Conservation (phyloP, 352 stramenopile genomes). For the Globisporangium paddicum region DNA sequence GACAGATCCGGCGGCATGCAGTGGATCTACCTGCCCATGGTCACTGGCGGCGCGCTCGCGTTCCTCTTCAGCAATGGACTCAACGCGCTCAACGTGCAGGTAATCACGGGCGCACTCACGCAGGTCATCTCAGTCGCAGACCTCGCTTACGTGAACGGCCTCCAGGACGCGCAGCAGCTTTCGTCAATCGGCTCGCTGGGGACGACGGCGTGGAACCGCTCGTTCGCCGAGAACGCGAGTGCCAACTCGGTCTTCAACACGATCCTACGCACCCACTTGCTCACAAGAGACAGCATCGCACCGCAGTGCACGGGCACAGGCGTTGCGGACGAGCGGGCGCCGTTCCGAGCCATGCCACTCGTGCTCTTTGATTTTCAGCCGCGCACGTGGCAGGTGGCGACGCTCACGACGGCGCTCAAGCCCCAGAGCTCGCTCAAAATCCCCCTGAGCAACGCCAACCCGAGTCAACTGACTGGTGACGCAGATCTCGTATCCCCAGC, state of each 20-base stretch:
- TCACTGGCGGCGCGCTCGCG: not conserved
- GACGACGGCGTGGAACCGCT: not conserved
- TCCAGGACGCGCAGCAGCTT: not conserved
- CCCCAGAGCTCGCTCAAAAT: slow-evolving; percentile 7
- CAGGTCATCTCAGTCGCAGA: not conserved
- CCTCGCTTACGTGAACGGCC: not conserved
- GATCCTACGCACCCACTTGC: slow-evolving; percentile 13
- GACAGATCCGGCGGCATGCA: not conserved
- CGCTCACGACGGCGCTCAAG: not conserved
- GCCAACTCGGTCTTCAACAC: slow-evolving; percentile 9
- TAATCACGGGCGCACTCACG: not conserved
- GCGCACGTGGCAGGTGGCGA: slow-evolving; percentile 7
- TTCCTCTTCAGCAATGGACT: slow-evolving; percentile 12
- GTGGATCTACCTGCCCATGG: not conserved
- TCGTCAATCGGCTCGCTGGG: not conserved
- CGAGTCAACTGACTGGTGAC: not conserved
- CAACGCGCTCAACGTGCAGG: slow-evolving; percentile 10
- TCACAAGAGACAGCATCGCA: not conserved
- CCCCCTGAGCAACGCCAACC: not conserved
- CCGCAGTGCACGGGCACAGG: not conserved
- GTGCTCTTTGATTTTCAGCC: slow-evolving; percentile 16
- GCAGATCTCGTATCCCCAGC: no score
- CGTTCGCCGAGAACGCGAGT: not conserved
- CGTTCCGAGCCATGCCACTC: not conserved
- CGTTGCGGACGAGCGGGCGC: not conserved